Conservation (phyloP, 2,329 filamentous ascomycete species). For the Neonectria hederae region DNA sequence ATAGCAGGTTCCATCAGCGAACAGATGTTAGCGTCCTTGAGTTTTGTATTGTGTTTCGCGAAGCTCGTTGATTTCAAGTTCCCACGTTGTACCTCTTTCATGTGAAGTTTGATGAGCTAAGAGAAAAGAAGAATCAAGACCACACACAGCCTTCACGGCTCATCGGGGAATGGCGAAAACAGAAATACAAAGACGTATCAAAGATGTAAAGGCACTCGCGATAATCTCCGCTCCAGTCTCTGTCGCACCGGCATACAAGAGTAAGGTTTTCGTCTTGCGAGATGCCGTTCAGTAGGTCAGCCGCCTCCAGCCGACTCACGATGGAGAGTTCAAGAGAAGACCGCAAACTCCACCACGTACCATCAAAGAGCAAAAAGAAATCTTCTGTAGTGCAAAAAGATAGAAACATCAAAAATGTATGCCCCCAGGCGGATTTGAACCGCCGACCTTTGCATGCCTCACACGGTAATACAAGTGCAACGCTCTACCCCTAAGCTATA, state of each 20-base stretch:
- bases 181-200: no score
- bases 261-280: neutral
- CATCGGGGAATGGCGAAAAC: no score
- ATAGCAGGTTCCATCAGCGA: neutral
- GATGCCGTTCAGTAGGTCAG: neutral
- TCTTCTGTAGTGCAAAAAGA: neutral
- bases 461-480: conserved; percentile 11
- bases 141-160: neutral
- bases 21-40: neutral
- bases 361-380: neutral
- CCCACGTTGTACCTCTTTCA: neutral
- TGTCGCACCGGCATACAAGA: neutral
- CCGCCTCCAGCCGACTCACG: neutral
- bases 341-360: neutral
- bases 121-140: neutral
- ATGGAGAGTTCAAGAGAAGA: neutral
- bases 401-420: neutral
- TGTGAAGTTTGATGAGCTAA: no score
- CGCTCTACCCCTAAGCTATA: conserved; percentile 22
- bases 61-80: neutral
- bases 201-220: no score
- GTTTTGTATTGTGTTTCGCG: neutral
- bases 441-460: conserved; percentile 13
- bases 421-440: conserved; percentile 17
- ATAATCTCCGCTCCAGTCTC: neutral